phyloP scores from a whole-genome alignment of 176 grass and related monocot genomes.

The Aechmea fasciata region DNA sequence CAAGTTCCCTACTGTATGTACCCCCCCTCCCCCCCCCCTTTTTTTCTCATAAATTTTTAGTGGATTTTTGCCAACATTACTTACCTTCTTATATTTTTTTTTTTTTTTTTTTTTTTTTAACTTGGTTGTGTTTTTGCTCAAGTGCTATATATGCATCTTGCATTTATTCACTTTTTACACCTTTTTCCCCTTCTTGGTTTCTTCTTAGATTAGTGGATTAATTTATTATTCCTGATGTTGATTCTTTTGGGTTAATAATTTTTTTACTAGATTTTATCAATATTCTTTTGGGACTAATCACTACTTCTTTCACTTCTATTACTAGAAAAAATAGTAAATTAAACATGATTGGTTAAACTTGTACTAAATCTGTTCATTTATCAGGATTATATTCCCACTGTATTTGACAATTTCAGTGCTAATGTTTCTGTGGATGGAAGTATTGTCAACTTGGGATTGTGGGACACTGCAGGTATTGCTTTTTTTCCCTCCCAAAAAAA shows the following conservation, averaged over 20 bases:
- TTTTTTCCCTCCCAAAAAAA: not conserved
- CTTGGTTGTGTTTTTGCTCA: too few species aligned
- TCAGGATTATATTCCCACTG: slow-evolving; percentile 78
- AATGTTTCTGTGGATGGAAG: slow-evolving; percentile 69
- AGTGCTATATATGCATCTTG: not conserved
- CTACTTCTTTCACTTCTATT: too few species aligned
- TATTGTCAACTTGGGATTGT: slow-evolving; percentile 62
- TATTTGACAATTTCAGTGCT: slow-evolving; percentile 81
- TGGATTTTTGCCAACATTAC: too few species aligned
- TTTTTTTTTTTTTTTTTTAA: too few species aligned
- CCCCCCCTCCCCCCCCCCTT: too few species aligned
- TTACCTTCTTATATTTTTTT: too few species aligned
- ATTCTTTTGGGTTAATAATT: not conserved
- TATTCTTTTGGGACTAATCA: too few species aligned
- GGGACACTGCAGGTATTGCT: slow-evolving; percentile 55
- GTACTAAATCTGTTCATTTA: not conserved
- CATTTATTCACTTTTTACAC: slow-evolving; percentile 2
- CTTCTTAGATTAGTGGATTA: not conserved
- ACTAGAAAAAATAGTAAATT: not conserved
- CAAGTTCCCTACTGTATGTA: slow-evolving; percentile 85
- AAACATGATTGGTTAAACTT: not conserved
- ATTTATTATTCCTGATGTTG: not conserved
- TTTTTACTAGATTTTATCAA: not conserved
- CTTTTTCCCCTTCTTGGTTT: not conserved
- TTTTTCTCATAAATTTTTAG: not conserved